Evolutionary conservation across 2,329 filamentous ascomycete genomes (phyloP), one percentile per base, ranked within the genome.

Genomic region (Fusarium sublunatum): DNA sequence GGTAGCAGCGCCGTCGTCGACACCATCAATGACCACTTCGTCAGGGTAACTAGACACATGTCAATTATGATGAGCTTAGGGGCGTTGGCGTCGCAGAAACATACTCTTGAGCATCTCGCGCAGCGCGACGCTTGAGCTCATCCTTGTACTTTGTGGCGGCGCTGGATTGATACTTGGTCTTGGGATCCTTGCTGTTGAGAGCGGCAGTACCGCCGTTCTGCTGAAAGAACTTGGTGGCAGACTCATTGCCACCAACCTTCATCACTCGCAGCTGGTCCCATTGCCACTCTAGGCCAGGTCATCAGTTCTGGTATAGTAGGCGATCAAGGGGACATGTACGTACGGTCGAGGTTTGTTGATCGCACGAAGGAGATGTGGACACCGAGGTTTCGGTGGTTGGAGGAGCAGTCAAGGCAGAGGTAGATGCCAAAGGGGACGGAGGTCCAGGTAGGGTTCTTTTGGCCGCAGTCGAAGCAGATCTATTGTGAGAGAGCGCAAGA

Each of bases 361-460:
- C 95, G 91, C 73, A 99, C 95, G 83, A 99, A 99, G 70, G 94
- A 97, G 79, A 99, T 97, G 80, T 99, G 95, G 60, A 98, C 94
- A 78, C 95, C 95, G 72, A 99, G 88, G 78, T 98, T 98, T 71
- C 95, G 90, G 79, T 99, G 95, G 78, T 97, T 93, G 54, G 94
- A 91, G 38, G 94, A 97, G 82, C 95, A 99, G 81, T 99, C 95
- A 72, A 99, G 89, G 75, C 95, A 99, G 22, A 99, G 88, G 77
- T 98, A 99, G 77, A 99, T 98, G 74, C 92, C 95, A 66, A 99
- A 93, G 10, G 94, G 93, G 29, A 97, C 93, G 7, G 94, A 98
- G 7, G 93, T 96, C 95, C 95, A 99, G 57, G 95, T 98, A 62
- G 95, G 95, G 75, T 97, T 97, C 81, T 98, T 98, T 73, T 93